A percentile compares a stretch with the other conserved stretches of the same genome.
phyloP scores from a whole-genome alignment of 1,284 basidiomycete species.

The Tilletia setariae region DNA sequence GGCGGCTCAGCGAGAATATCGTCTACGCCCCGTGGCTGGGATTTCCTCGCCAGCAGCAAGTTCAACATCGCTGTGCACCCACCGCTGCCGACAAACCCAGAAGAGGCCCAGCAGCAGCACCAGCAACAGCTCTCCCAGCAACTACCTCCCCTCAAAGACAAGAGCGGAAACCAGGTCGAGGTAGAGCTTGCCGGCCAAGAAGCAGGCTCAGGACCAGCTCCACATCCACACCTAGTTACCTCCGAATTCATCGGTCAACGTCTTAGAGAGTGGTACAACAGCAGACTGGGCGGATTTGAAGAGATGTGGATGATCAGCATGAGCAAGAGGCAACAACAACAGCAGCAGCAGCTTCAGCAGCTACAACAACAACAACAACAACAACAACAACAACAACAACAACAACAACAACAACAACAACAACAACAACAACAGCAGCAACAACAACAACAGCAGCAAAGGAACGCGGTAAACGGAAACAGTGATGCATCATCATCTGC shows the following conservation, averaged over 20 bases:
- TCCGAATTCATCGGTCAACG: background rate
- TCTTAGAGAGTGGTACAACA: background rate
- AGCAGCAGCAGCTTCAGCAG: conserved; percentile 20
- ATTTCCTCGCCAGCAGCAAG: background rate
- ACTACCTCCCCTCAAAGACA: background rate
- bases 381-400: conserved; percentile 16
- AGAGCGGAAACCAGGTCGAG: conserved; percentile 7
- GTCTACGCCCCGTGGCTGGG: background rate
- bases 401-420: background rate
- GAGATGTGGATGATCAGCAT: conserved; percentile 14
- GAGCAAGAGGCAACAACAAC: conserved; percentile 20
- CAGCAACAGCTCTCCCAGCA: background rate
- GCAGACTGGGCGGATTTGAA: background rate
- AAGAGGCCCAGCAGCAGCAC: background rate
- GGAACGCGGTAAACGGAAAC: conserved; percentile 24
- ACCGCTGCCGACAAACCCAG: background rate
- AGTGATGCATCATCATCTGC: background rate
- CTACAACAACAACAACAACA: background rate
- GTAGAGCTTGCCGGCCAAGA: background rate
- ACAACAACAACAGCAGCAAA: conserved; percentile 18
- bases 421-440: conserved; percentile 13
- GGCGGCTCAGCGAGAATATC: conserved; percentile 16
- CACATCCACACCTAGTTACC: background rate
- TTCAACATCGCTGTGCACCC: background rate
- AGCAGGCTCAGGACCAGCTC: background rate